Percentiles rank a stretch among this genome's conserved stretches.
Conservation (phyloP, 805 yeast species). For the Metschnikowia picachoensis region DNA sequence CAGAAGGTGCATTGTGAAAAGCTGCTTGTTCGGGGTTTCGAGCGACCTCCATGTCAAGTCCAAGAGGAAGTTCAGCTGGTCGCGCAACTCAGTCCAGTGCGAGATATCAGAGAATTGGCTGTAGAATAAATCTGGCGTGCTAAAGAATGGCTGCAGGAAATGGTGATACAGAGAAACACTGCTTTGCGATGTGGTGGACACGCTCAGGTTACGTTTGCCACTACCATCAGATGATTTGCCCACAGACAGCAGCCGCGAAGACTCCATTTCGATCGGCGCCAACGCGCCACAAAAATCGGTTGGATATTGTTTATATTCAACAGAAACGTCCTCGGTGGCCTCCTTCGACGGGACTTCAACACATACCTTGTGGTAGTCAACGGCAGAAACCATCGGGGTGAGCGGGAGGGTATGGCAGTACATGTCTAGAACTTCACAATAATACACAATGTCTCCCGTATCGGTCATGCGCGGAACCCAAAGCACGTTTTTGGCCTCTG, state of each 20-base stretch:
- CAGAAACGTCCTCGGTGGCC: slow-evolving; percentile 20
- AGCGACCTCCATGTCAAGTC: slow-evolving; percentile 50
- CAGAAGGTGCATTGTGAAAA: slow-evolving; percentile 53
- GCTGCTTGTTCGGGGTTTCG: slow-evolving; percentile 44
- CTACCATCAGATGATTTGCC: slow-evolving; percentile 24
- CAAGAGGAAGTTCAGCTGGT: slow-evolving; percentile 44
- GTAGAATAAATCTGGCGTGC: slow-evolving; percentile 47
- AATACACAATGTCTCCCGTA: slow-evolving; percentile 53
- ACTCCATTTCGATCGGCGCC: background rate
- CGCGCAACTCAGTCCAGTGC: slow-evolving; percentile 55
- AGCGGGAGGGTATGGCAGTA: slow-evolving; percentile 59
- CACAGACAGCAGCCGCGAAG: slow-evolving; percentile 11
- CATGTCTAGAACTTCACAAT: slow-evolving; percentile 56
- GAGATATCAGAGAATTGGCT: slow-evolving; percentile 55
- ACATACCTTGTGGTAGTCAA: slow-evolving; percentile 17
- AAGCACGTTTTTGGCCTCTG: slow-evolving; percentile 21
- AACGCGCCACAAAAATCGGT: slow-evolving; percentile 6
- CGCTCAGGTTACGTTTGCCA: slow-evolving; percentile 37
- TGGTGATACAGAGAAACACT: slow-evolving; percentile 37
- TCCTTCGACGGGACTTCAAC: slow-evolving; percentile 27
- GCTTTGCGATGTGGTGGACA: slow-evolving; percentile 29
- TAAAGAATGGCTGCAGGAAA: slow-evolving; percentile 39
- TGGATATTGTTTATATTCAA: slow-evolving; percentile 12
- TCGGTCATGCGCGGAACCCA: slow-evolving; percentile 65
- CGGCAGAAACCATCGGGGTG: slow-evolving; percentile 20